These are phyloP conservation scores for Colletotrichum liriopes DNA, from an alignment of 2,329 filamentous ascomycete genomes.

Conservation along the genomic window DNA sequence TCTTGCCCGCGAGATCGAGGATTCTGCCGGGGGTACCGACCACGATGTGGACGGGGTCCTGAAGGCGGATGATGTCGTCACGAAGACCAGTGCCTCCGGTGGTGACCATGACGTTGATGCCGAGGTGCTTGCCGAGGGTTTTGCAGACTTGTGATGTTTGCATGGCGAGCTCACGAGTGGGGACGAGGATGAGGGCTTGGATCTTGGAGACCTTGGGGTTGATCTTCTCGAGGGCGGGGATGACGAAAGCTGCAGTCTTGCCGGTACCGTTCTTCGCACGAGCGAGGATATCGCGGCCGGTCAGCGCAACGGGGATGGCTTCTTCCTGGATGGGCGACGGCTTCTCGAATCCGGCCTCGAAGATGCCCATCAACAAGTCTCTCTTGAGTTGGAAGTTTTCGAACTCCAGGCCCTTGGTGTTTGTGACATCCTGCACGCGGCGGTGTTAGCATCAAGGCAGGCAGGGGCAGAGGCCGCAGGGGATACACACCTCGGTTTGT, in stretches of 20 bases:
- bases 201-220: slow-evolving; percentile 98
- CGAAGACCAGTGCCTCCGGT: slow-evolving; percentile 95
- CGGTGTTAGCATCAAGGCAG: slow-evolving; percentile 31
- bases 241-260: slow-evolving; percentile 98
- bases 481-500: slow-evolving; percentile 81
- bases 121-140: slow-evolving; percentile 95
- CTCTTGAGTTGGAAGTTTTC: slow-evolving; percentile 97
- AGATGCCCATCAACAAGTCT: slow-evolving; percentile 98
- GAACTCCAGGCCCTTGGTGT: slow-evolving; percentile 97
- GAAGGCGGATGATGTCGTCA: slow-evolving; percentile 95
- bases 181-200: slow-evolving; percentile 95
- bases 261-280: slow-evolving; percentile 98
- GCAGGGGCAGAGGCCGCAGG: background rate
- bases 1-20: slow-evolving; percentile 95
- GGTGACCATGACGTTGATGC: slow-evolving; percentile 99
- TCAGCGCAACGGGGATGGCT: slow-evolving; percentile 95
- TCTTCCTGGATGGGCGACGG: slow-evolving; percentile 99
- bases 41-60: slow-evolving; percentile 96
- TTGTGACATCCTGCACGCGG: slow-evolving; percentile 87
- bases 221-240: slow-evolving; percentile 94
- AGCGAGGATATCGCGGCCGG: slow-evolving; percentile 94
- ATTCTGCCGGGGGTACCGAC: slow-evolving; percentile 98
- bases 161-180: slow-evolving; percentile 95
- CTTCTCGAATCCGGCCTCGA: slow-evolving; percentile 98
- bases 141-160: slow-evolving; percentile 99